These are phyloP conservation scores for Candida boleticola DNA, from an alignment of 805 yeast genomes.

Conservation along the genomic window DNA sequence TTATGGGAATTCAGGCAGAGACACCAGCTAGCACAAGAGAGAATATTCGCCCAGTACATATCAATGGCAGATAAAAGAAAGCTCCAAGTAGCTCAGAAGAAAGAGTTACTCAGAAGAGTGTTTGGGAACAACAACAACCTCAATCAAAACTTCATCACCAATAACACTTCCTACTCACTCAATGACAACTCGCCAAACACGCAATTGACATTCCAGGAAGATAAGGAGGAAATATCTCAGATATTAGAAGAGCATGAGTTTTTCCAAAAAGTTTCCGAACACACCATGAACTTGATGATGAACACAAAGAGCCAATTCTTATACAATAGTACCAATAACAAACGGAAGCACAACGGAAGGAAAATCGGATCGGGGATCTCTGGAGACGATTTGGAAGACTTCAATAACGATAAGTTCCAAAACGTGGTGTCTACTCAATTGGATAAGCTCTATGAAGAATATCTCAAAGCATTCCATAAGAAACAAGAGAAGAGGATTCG, in stretches of 20 bases:
- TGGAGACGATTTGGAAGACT: conserved; percentile 13
- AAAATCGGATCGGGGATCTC: conserved; percentile 2
- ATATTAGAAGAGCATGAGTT: conserved; percentile 34
- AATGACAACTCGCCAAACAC: conserved; percentile 33
- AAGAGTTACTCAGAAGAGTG: conserved; percentile 34
- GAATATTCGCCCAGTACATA: conserved; percentile 30
- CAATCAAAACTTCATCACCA: conserved; percentile 39
- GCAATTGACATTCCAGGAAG: conserved; percentile 40
- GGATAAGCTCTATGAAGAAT: conserved; percentile 17
- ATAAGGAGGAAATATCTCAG: conserved; percentile 35
- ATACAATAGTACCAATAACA: conserved; percentile 8
- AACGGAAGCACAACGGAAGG: conserved; percentile 5
- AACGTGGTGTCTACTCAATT: conserved; percentile 19
- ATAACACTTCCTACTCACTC: conserved; percentile 37
- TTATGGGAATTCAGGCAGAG: conserved; percentile 29
- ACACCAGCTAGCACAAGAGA: conserved; percentile 32
- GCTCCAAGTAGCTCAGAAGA: conserved; percentile 38
- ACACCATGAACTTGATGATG: conserved; percentile 17
- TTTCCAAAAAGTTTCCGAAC: conserved; percentile 22
- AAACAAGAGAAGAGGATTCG: not conserved
- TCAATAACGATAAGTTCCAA: conserved; percentile 27
- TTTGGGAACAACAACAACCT: conserved; percentile 39
- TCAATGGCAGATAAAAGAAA: conserved; percentile 35
- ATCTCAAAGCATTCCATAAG: conserved; percentile 3
- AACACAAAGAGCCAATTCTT: not conserved